A percentile compares a stretch with the other conserved stretches of the same genome.
Conservation (phyloP, 192 early-diverging fungal species). For the Coemansia sp. region DNA sequence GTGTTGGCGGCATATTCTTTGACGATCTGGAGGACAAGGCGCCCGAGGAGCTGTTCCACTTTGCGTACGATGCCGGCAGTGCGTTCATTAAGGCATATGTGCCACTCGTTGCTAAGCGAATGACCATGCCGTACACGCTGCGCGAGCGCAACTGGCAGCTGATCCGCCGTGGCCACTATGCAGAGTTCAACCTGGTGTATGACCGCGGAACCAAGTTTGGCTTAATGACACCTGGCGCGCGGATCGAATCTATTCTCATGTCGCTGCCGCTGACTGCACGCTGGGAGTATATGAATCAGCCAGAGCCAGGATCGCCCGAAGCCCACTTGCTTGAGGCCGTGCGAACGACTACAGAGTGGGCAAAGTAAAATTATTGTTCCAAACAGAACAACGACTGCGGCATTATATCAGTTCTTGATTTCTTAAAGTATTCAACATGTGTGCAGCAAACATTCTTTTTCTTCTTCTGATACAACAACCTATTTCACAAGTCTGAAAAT, state of each 20-base stretch:
- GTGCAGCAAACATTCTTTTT: no score
- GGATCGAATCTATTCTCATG: conserved; percentile 96
- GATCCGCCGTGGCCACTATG: conserved; percentile 91
- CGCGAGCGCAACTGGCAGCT: conserved; percentile 92
- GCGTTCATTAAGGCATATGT: conserved; percentile 82
- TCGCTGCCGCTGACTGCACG: conserved; percentile 89
- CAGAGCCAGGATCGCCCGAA: conserved; percentile 69
- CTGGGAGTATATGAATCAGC: conserved; percentile 91
- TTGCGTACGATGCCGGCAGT: conserved; percentile 81
- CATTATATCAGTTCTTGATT: no score
- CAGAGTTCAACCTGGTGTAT: conserved; percentile 96
- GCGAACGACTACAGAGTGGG: conserved; percentile 79
- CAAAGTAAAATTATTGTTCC: conserved; percentile 23
- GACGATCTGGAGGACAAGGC: conserved; percentile 83
- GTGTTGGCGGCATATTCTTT: conserved; percentile 98
- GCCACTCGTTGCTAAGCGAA: conserved; percentile 81
- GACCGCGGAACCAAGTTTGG: conserved; percentile 99
- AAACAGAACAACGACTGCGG: no score
- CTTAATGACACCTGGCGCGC: conserved; percentile 88
- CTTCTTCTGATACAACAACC: background rate
- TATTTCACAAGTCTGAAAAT: background rate
- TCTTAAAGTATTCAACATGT: no score
- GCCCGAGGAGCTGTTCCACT: conserved; percentile 76
- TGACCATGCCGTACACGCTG: conserved; percentile 71
- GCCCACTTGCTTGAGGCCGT: conserved; percentile 76